phyloP scores from a whole-genome alignment of 208 protist species.

The Entamoeba nuttalli region DNA sequence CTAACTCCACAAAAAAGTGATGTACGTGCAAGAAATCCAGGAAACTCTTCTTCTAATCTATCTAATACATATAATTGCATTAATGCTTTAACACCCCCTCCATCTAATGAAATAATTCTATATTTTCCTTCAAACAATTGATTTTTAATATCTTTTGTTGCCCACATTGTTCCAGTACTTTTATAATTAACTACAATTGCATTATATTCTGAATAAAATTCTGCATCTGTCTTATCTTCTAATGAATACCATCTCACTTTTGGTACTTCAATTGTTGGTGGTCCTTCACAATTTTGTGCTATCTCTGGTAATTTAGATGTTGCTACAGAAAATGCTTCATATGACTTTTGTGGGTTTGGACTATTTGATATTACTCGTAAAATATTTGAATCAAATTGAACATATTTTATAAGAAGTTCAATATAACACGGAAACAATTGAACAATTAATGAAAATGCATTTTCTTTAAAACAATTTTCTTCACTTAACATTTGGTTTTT shows the following conservation, averaged over 20 bases:
- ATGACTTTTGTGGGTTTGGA: neutral
- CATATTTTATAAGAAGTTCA: neutral
- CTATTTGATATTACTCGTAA: neutral
- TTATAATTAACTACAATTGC: neutral
- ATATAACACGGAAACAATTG: neutral
- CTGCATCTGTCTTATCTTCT: neutral
- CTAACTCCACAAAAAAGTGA: neutral
- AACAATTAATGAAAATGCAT: neutral
- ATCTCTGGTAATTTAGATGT: neutral
- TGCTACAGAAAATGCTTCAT: neutral
- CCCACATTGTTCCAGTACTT: neutral
- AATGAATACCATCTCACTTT: neutral
- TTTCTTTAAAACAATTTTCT: neutral
- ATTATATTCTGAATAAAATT: neutral
- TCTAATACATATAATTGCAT: neutral
- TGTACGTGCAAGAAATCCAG: neutral
- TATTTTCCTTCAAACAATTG: neutral
- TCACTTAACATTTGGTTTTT: too few species aligned
- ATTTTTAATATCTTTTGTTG: neutral
- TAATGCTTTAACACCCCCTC: neutral
- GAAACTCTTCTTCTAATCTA: neutral
- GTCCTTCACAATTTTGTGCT: neutral
- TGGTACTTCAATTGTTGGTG: neutral
- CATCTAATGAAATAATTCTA: neutral
- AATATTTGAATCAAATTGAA: neutral